Base-by-base conservation (phyloP, 192 early-diverging fungal genomes). In the Entomortierella lignicola region DNA sequence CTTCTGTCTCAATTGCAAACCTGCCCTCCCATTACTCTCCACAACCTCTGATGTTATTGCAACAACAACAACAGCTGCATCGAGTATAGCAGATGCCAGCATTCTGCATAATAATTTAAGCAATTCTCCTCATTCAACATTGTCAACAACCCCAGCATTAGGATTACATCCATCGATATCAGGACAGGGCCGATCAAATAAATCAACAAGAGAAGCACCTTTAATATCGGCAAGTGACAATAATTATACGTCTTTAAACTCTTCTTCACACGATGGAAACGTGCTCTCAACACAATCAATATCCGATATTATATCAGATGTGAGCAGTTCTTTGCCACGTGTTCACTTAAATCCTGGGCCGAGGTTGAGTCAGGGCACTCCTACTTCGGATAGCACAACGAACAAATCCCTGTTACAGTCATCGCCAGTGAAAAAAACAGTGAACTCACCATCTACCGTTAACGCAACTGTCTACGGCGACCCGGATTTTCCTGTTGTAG, bases 1-100 rank as follows among this genome's bases (percentile, higher is more conserved):
- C 30, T 66, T 31, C 42, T 66, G 34, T 51, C 63, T 64, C n/a
- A 37, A 31, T 44, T 39, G 26, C 23, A 34, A 54, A 21, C 64
- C 64, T 4, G 41, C 42, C 10, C 37, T 66, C 15, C 64, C 52
- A 18, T 18, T 55, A 3, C 51, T 39, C 4, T 11, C 32, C 11
- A 4, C 51, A n/a, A 41, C 17, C 34, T 27, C 60, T 34, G 21
- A 50, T 15, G 21, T 23, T 23, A 50, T 4, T 50, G 21, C 48
- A 50, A 21, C 48, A 21, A 2, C 48, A 50, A 21, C 44, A 47
- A 12, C 12, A 12, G 44, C 20, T 12, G 4, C 44, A 15, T 47
- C 44, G 15, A 47, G 17, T 47, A 47, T 47, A 47, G 20, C 17
- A 12, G 17, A 47, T 47, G 44, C 10, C 34, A 10, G n/a, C n/a